Evolutionary conservation across 2,329 filamentous ascomycete species (phyloP).

Genomic region (Periconia macrospinosa): DNA sequence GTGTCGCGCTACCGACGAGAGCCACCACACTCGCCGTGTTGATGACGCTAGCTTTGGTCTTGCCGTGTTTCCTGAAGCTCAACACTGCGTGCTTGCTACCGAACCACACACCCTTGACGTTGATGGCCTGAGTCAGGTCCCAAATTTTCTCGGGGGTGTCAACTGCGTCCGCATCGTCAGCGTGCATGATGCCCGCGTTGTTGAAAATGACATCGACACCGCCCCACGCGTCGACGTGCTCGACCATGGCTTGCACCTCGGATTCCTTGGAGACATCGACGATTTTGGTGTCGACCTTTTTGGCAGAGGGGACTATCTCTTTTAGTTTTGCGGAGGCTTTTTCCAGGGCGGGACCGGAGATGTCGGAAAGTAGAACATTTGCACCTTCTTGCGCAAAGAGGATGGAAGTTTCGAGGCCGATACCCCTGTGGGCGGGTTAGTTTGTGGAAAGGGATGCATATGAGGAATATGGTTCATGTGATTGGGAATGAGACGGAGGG

Average conservation of each 20-base stretch:
- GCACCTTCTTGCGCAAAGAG: conserved; percentile 89
- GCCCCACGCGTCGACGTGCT: conserved; percentile 78
- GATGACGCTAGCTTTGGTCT: conserved; percentile 80
- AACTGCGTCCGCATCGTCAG: conserved; percentile 65
- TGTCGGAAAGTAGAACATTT: conserved; percentile 81
- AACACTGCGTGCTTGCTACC: conserved; percentile 90
- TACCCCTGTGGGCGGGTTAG: conserved; percentile 64
- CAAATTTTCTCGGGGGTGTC: conserved; percentile 88
- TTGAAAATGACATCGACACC: conserved; percentile 94
- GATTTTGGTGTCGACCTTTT: conserved; percentile 63
- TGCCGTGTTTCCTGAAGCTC: conserved; percentile 75
- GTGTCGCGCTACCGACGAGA: conserved; percentile 81
- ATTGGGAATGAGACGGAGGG: not conserved
- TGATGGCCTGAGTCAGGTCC: conserved; percentile 91
- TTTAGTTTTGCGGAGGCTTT: conserved; percentile 76
- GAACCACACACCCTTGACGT: conserved; percentile 98
- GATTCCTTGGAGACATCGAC: conserved; percentile 86
- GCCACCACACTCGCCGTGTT: conserved; percentile 91
- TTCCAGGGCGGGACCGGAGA: conserved; percentile 75
- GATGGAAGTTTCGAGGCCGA: conserved; percentile 88
- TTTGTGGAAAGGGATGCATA: not conserved
- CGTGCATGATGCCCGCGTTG: conserved; percentile 97
- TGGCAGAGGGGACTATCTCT: conserved; percentile 64
- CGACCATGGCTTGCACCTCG: conserved; percentile 74
- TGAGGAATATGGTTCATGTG: not conserved